Evolutionary conservation across 768 basidiomycete species (phyloP).

Genomic region (Mycena chlorophos): DNA sequence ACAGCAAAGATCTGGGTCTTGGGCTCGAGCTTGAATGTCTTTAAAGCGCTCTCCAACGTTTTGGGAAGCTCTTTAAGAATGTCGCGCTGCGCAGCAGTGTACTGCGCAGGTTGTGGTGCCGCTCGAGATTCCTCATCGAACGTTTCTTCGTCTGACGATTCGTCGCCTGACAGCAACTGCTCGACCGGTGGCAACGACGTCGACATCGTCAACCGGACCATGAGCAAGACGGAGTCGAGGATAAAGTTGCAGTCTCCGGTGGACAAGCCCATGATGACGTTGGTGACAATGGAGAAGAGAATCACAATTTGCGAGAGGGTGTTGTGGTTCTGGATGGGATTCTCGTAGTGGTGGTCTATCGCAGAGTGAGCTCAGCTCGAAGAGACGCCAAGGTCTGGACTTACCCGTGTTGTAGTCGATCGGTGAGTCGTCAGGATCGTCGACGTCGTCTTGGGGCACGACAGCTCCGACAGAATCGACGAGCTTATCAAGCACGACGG

Average conservation of each 20-base stretch:
- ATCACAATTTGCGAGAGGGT: constrained; percentile 12
- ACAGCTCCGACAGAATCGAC: neutral
- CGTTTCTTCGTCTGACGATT: no score
- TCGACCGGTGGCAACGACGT: constrained; percentile 4
- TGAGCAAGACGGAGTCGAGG: constrained; percentile 15
- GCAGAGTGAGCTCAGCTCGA: constrained; percentile 6
- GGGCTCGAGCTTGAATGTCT: constrained; percentile 17
- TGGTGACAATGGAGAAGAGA: constrained; percentile 12
- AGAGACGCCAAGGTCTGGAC: constrained; percentile 1
- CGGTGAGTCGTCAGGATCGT: constrained; percentile 10
- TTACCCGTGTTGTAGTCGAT: constrained; percentile 16
- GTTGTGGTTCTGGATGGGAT: constrained; percentile 14
- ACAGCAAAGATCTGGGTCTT: constrained; percentile 16
- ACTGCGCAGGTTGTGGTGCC: constrained; percentile 4
- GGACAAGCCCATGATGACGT: constrained; percentile 17
- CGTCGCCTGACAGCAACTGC: no score
- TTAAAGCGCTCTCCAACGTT: constrained; percentile 14
- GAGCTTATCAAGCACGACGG: constrained; percentile 6
- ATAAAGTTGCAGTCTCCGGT: constrained; percentile 18
- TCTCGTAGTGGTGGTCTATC: constrained; percentile 18
- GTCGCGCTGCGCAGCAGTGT: constrained; percentile 9
- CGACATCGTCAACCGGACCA: constrained; percentile 17
- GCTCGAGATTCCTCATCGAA: no score
- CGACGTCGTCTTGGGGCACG: constrained; percentile 3
- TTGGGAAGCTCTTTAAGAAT: constrained; percentile 15